Evolutionary conservation across 2,329 filamentous ascomycete species (phyloP), one percentile per base, ranked within the genome.

Genomic region (Furcasterigmium sp.): DNA sequence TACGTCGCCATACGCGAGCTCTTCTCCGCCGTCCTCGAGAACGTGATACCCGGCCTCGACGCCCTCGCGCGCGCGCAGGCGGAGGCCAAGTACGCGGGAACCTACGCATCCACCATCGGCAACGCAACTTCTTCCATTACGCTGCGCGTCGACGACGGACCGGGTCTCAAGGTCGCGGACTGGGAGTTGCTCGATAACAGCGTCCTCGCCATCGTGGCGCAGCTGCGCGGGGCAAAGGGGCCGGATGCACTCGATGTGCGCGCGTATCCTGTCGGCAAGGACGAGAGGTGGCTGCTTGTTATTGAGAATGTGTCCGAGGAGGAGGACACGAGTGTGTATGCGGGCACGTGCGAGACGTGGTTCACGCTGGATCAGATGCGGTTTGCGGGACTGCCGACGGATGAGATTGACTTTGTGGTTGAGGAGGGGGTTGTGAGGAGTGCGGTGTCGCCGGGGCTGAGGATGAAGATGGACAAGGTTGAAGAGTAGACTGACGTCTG

Each of bases 21-120:
- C 19, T 48, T 55, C 9, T 51, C 54, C 0, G 21, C 43, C 28
- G 28, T 23, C 26, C 28, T 21, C 3, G 46, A 41, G 1, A 46
- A 46, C 0, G 47, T 75, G 0, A 43, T 74, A 0, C 69, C 70
- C 0, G 67, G 63, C 2, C 47, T 75, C 5, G 70, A 75, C 20
- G 52, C 61, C n/a, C 68, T 67, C 3, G 61, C 67, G 9, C 65
- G 65, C n/a, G 53, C 58, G 5, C 58, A 71, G 38, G 61, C 64
- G 0, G 39, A 40, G 11, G 36, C 49, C n/a, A 20, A 46, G 5
- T 64, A 63, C 43, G 60, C 53, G 0, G 70, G 70, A 21, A 62
- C 56, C 0, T 75, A 70, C 47, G 37, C 41, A 2, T 64, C 72
- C 30, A 48, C 52, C 3, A 44, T 49, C 0, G 64, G 60, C 19